phyloP scores from a whole-genome alignment of 768 basidiomycete species.

The Amanita jacksonii region DNA sequence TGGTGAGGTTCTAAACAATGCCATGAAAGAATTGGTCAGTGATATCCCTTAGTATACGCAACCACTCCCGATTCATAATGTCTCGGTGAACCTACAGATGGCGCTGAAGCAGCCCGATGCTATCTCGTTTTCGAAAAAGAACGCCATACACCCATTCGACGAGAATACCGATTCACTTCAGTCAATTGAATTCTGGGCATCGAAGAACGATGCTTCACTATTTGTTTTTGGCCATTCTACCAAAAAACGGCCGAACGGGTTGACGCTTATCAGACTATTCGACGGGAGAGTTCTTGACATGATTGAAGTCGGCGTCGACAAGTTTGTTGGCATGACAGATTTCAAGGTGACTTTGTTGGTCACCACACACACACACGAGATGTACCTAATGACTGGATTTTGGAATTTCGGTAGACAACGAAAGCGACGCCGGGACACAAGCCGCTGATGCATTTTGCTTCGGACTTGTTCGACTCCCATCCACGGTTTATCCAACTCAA shows the following conservation, averaged over 20 bases:
- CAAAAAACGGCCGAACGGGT: slow-evolving; percentile 87
- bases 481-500: slow-evolving; percentile 89
- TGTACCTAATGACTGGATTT: too few relatives aligned
- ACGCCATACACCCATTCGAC: slow-evolving; percentile 86
- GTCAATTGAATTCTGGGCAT: slow-evolving; percentile 87
- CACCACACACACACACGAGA: too few relatives aligned
- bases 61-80: background rate
- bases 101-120: slow-evolving; percentile 86
- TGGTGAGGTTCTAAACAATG: slow-evolving; percentile 68
- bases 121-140: slow-evolving; percentile 93
- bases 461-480: slow-evolving; percentile 90
- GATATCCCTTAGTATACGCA: background rate
- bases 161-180: slow-evolving; percentile 37
- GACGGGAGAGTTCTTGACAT: slow-evolving; percentile 85
- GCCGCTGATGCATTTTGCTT: slow-evolving; percentile 93
- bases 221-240: slow-evolving; percentile 87
- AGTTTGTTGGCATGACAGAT: slow-evolving; percentile 65
- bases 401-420: slow-evolving; percentile 55
- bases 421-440: slow-evolving; percentile 87
- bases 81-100: slow-evolving; percentile 53
- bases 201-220: slow-evolving; percentile 90
- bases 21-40: slow-evolving; percentile 85
- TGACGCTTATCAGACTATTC: slow-evolving; percentile 82
- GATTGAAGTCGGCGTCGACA: slow-evolving; percentile 88
- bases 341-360: slow-evolving; percentile 65